phyloP scores from a whole-genome alignment of 2,329 filamentous ascomycete species.

The Thielaviopsis musarum region DNA sequence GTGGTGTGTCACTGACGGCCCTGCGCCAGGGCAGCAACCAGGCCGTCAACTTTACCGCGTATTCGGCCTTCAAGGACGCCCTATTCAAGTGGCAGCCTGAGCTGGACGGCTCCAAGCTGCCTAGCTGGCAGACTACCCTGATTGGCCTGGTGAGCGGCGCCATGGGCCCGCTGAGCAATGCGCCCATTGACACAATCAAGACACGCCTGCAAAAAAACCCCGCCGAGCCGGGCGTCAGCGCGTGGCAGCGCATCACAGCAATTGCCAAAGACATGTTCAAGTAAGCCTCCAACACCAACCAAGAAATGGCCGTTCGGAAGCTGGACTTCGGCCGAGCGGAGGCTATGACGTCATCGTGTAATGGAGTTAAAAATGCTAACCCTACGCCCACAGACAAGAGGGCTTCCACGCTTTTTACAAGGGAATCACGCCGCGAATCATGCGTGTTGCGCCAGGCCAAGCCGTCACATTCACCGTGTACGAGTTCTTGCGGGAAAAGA shows the following conservation, averaged over 20 bases:
- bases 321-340: slow-evolving; percentile 1
- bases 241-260: slow-evolving; percentile 56
- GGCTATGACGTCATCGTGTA: slow-evolving; percentile 10
- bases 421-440: slow-evolving; percentile 92
- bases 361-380: slow-evolving; percentile 4
- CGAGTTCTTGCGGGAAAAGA: slow-evolving; percentile 55
- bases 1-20: slow-evolving; percentile 84
- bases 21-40: slow-evolving; percentile 93
- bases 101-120: slow-evolving; percentile 47
- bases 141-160: slow-evolving; percentile 86
- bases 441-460: slow-evolving; percentile 93
- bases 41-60: slow-evolving; percentile 97
- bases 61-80: slow-evolving; percentile 75
- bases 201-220: slow-evolving; percentile 84
- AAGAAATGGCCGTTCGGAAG: background rate
- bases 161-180: slow-evolving; percentile 91
- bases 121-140: slow-evolving; percentile 75
- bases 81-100: slow-evolving; percentile 59
- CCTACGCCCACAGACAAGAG: slow-evolving; percentile 48
- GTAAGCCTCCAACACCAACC: slow-evolving; percentile 24
- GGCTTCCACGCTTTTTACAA: slow-evolving; percentile 94
- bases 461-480: slow-evolving; percentile 64
- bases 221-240: slow-evolving; percentile 63
- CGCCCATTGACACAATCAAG: slow-evolving; percentile 98
- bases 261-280: slow-evolving; percentile 80